Evolutionary conservation across 768 basidiomycete species (phyloP).

Genomic region (Pulveroboletus sp.): DNA sequence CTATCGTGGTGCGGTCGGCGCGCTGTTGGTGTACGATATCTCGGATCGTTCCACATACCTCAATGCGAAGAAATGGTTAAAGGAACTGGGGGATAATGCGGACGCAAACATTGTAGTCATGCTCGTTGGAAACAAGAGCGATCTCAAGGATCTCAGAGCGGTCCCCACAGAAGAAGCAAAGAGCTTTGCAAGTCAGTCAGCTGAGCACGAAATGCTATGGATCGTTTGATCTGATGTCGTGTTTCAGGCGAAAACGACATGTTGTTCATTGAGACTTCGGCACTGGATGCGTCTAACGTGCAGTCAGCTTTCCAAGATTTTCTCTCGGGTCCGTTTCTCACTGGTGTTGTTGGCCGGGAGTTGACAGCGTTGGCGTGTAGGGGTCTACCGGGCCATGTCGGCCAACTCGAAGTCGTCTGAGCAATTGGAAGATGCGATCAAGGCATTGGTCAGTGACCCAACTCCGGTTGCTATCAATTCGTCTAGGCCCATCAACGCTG

Average conservation of each 20-base stretch:
- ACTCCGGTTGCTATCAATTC: slow-evolving; percentile 77
- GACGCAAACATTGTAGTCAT: slow-evolving; percentile 92
- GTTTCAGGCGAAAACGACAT: slow-evolving; percentile 80
- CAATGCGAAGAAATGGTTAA: slow-evolving; percentile 94
- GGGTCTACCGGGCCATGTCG: slow-evolving; percentile 97
- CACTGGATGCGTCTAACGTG: slow-evolving; percentile 99
- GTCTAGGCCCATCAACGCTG: slow-evolving; percentile 47
- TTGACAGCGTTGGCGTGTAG: slow-evolving; percentile 45
- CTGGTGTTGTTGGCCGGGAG: neutral
- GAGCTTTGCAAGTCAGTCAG: slow-evolving; percentile 77
- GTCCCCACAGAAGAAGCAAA: slow-evolving; percentile 98
- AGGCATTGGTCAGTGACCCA: slow-evolving; percentile 77
- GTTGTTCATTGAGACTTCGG: slow-evolving; percentile 98
- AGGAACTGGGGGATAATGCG: slow-evolving; percentile 95
- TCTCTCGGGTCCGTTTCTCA: slow-evolving; percentile 65
- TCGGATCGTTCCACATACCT: slow-evolving; percentile 92
- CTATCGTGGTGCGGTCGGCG: slow-evolving; percentile 95
- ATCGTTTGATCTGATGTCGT: slow-evolving; percentile 1
- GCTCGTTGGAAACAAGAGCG: slow-evolving; percentile 98
- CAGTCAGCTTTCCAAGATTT: slow-evolving; percentile 97
- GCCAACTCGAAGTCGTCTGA: slow-evolving; percentile 96
- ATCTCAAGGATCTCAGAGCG: slow-evolving; percentile 95
- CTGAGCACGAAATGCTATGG: slow-evolving; percentile 25
- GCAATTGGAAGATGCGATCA: slow-evolving; percentile 71
- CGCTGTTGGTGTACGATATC: slow-evolving; percentile 91